Base-by-base conservation (phyloP, 352 stramenopile species). In the Globisporangium solare region DNA sequence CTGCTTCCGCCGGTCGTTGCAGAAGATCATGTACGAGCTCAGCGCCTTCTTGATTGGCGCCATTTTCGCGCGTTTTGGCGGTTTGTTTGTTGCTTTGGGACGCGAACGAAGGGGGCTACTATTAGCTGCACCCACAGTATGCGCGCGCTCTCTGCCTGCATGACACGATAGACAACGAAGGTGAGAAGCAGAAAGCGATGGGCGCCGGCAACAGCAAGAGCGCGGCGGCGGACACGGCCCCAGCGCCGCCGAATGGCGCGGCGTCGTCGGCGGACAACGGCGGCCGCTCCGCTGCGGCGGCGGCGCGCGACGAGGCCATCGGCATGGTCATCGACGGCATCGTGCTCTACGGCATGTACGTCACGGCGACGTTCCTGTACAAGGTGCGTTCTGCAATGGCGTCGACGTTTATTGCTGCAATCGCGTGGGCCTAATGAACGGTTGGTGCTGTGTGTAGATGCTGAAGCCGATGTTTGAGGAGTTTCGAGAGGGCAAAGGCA, bases 391-490 rank as follows among this genome's bases (percentile, higher is more conserved):
- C 2, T 52, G 48, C 31, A 20, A 31, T 12, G 18, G 17, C 2
- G 12, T 27, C 17, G 20, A 14, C 17, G 20, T 10, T 8, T 6
- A 1, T 35, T 35, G 27, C 27, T 41, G 15, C 12, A 17, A 31
- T 45, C 18, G 50, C 20, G 20, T 20, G 14, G 7, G 31, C 27
- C n/a, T n/a, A 47, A 6, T 21, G 1, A 11, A 20, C 12, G 17
- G 4, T 10, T 20, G 40, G 21, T 60, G 13, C 43, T 60, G 20
- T 35, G 39, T 47, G 37, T 59, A 90, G 80, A 72, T 71, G 63
- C 42, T 92, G 37, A 92, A 91, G 60, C 86, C 83, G 37, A 89
- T 92, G 77, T 70, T 95, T 50, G 86, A 94, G 58, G 86, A 95
- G 50, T 86, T 86, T 59, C 70, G 60, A 14, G 67, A 85, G 51